Evolutionary conservation across 2,329 filamentous ascomycete species (phyloP), one percentile per base, ranked within the genome.

Genomic region (Paraphaeosphaeria minitans): DNA sequence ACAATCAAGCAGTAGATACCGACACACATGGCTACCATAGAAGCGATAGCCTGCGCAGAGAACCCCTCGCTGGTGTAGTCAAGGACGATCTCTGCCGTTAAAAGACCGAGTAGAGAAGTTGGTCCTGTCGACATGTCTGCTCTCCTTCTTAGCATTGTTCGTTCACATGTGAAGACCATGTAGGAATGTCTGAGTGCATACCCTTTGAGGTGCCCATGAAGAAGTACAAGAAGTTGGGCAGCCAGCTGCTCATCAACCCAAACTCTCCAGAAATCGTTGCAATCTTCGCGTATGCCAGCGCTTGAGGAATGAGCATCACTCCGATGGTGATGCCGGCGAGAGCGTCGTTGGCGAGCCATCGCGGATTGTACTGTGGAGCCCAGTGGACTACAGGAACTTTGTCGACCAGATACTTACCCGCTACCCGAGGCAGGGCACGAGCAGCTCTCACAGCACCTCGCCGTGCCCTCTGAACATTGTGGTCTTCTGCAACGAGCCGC

Each of bases 281-380:
- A 96, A 85, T 66, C 87, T 97, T 76, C 94, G 94, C 93, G 77
- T 98, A 98, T 0, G 93, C 93, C 90, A 98, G 96, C 63, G 92
- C 89, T 74, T 98, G 94, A 6, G 94, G 94, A 10, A 98, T 92
- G 35, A 97, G 91, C 35, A 93, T 88, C 45, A 89, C 84, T 43
- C 89, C 90, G 48, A 91, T 85, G 2, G 89, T 91, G 66, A 90
- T 78, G 19, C 87, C 87, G 12, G 85, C 86, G 63, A 89, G 84
- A 12, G 83, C 72, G 67, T 90, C 87, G 66, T 85, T 85, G 19
- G 86, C 58, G 1, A 89, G 68, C 87, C 86, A 90, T 79, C 81
- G 76, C 5, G 80, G 82, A 19, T 85, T 81, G 71, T 89, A 89
- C 47, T 79, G 79, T 12, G 87, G 86, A 0, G 89, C 78, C 87